Base-by-base conservation (phyloP, 208 protist species). In the Crithidia fasciculata region DNA sequence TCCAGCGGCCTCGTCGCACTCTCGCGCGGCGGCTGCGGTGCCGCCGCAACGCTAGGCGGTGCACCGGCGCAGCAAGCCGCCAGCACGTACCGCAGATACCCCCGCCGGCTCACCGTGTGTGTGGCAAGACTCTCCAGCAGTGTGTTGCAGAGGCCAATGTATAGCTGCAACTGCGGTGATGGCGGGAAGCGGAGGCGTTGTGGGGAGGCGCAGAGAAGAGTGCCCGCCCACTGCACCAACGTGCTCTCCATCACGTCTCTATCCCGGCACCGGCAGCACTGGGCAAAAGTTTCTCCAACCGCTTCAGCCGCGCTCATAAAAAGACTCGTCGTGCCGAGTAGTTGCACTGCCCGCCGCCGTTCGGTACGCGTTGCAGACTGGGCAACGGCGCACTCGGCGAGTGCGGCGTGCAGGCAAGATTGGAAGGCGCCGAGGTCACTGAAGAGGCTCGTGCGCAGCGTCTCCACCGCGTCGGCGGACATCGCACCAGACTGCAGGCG, bases 241-340 rank as follows among this genome's bases (percentile, higher is more conserved):
- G 52, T 19, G 55, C 66, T 80, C 43, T 74, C 74, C 18, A 54
- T 28, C 45, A 80, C 43, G 36, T 80, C 74, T 12, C 61, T 59
- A 54, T 80, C 74, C 36, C 15, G 3, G 68, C 60, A 71, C 10
- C 56, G 45, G 40, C 74, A 74, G 19, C 61, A 80, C 55, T 57
- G n/a, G 18, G 37, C 16, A 12, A 80, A 60, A n/a, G 68, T 74
- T 59, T 50, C 66, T 8, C 8, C 63, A 3, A 52, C 68, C 18
- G 28, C n/a, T 13, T 41, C 59, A 0, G 37, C 19, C 3, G 12
- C 15, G 4, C 53, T 8, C 56, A 63, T 50, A 3, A 47, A 28
- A 13, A 19, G 60, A 37, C 16, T 18, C 41, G 54, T 49, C 28
- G 72, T 58, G 2, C 52, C 60, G 4, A 79, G 61, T 36, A 79